Evolutionary conservation across 2,329 filamentous ascomycete species (phyloP), one percentile per base, ranked within the genome.

Genomic region (Claviceps spartinae): DNA sequence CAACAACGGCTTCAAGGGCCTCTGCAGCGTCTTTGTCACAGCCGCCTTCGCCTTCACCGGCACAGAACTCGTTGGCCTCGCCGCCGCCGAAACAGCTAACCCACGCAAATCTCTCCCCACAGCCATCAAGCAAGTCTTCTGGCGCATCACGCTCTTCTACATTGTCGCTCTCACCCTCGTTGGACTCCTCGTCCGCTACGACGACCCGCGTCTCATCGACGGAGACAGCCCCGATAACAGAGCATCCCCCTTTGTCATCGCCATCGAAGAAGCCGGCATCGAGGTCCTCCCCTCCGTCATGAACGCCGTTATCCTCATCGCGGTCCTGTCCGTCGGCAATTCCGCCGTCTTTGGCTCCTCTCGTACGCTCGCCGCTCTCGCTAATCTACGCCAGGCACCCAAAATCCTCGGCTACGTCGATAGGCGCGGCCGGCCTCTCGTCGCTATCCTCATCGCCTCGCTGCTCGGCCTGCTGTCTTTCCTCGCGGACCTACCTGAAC

Each of bases 251-350:
- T 96, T 96, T 65, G 90, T 96, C 60, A 94, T 96, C 61, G 88
- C 90, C 56, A 95, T 95, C 59, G 74, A 85, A 58, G 85, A 89
- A 56, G 88, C 89, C 1, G 85, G 87, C 8, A 94, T 96, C 60
- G 70, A 79, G 43, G 83, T 85, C 2, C 77, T 96, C 2, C 88
- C 88, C 2, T 90, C 86, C 0, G 78, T 96, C 51, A 94, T 96
- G 85, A 96, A 97, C 67, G 82, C 81, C n/a, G 88, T 96, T 55
- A 95, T 96, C 65, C 81, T 96, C 63, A 81, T 95, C 56, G 85
- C 90, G 20, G 89, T 95, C 22, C 72, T 96, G 22, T 94, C 88
- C 0, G 90, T 96, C 54, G 89, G 89, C 53, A 96, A 95, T 68
- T 91, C 88, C 6, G 83, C 89, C 55, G 84, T 96, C 54, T 97